phyloP scores from a whole-genome alignment of 345 rosid genomes.

The Alliaria petiolata region DNA sequence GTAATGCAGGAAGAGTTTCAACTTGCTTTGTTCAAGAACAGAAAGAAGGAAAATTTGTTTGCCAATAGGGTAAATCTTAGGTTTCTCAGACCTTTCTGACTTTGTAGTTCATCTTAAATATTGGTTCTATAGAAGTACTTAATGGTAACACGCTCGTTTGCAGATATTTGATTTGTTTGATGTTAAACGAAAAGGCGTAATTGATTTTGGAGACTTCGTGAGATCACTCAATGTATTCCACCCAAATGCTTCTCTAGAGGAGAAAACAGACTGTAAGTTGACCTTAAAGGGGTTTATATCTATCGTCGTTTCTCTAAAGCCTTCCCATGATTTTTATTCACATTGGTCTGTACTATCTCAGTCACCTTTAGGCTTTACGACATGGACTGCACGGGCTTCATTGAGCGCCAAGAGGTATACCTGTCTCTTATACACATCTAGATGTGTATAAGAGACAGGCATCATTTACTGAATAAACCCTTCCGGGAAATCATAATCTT shows the following conservation, averaged over 20 bases:
- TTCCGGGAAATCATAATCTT: constrained; percentile 22
- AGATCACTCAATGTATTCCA: constrained; percentile 87
- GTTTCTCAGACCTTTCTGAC: background rate
- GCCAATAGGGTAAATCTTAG: constrained; percentile 71
- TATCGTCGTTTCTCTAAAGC: background rate
- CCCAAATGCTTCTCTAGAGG: constrained; percentile 79
- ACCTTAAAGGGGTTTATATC: background rate
- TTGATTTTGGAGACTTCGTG: constrained; percentile 95
- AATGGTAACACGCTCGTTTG: background rate
- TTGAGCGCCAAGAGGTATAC: constrained; percentile 93
- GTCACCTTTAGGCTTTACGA: constrained; percentile 92
- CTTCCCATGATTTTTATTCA: background rate
- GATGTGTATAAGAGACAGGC: too few relatives aligned
- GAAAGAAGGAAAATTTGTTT: constrained; percentile 89
- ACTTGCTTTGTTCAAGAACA: constrained; percentile 87
- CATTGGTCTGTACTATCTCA: constrained; percentile 37
- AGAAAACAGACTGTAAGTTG: constrained; percentile 80
- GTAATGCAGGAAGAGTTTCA: constrained; percentile 89
- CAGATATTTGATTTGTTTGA: constrained; percentile 83
- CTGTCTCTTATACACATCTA: too few relatives aligned
- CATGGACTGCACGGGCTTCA: constrained; percentile 80
- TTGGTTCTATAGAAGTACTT: background rate
- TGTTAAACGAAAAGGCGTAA: constrained; percentile 78
- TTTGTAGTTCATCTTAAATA: background rate
- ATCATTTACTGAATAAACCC: background rate